Percentiles rank a stretch among this genome's conserved stretches.
phyloP scores from a whole-genome alignment of 306 rosid genomes.

The Medicago arabica region DNA sequence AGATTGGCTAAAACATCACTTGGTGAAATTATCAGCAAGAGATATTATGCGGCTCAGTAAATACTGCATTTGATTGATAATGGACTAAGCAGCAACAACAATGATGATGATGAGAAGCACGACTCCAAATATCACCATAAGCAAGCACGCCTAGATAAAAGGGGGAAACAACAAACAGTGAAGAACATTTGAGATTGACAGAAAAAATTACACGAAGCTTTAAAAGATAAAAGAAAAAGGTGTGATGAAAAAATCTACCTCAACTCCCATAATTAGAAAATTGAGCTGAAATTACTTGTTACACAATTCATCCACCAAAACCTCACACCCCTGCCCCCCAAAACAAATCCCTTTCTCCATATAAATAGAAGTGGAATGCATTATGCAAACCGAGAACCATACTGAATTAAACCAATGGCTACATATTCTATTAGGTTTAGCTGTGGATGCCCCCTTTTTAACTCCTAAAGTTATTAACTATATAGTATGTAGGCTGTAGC shows the following conservation, averaged over 20 bases:
- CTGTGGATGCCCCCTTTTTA: background rate
- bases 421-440: background rate
- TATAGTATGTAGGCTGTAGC: background rate
- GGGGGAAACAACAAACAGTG: background rate
- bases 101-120: slow-evolving; percentile 88
- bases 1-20: slow-evolving; percentile 39
- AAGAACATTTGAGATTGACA: slow-evolving; percentile 11
- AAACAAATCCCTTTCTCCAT: background rate
- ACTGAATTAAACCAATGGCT: slow-evolving; percentile 6
- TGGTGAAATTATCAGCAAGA: slow-evolving; percentile 41
- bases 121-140: slow-evolving; percentile 90
- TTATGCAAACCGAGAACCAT: slow-evolving; percentile 13
- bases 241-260: slow-evolving; percentile 17
- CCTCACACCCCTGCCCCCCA: background rate
- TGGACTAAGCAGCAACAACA: slow-evolving; percentile 75
- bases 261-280: slow-evolving; percentile 8
- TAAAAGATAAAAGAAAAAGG: background rate
- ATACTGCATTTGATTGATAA: slow-evolving; percentile 39
- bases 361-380: slow-evolving; percentile 16
- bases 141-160: slow-evolving; percentile 73
- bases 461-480: slow-evolving; percentile 26
- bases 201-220: slow-evolving; percentile 14
- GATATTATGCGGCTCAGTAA: slow-evolving; percentile 39
- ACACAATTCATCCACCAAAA: slow-evolving; percentile 8
- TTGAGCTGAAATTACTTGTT: slow-evolving; percentile 22